These are phyloP conservation scores for Bipolaris sorokiniana DNA, from an alignment of 2,329 filamentous ascomycete genomes.

Conservation along the genomic window DNA sequence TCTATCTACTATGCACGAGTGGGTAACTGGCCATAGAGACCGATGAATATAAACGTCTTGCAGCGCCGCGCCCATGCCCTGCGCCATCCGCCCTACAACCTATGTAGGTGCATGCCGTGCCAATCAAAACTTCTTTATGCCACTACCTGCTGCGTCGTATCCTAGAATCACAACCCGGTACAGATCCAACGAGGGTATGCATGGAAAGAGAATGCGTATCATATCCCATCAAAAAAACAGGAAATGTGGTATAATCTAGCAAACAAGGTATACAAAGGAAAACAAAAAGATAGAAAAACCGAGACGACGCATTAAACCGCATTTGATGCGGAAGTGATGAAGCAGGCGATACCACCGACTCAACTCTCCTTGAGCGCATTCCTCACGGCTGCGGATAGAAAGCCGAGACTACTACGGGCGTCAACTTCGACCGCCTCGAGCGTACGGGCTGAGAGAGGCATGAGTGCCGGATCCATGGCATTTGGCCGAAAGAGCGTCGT, in stretches of 20 bases:
- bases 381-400: slow-evolving; percentile 3
- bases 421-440: slow-evolving; percentile 6
- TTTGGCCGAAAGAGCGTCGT: background rate
- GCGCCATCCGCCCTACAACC: too few species aligned
- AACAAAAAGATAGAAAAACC: background rate
- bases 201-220: background rate
- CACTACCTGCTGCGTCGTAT: background rate
- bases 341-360: background rate
- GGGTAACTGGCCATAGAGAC: background rate
- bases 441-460: slow-evolving; percentile 2
- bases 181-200: background rate
- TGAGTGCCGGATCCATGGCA: background rate
- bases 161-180: background rate
- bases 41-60: background rate
- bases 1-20: background rate
- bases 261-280: background rate
- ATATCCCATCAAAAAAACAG: background rate
- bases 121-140: background rate
- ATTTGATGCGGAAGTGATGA: background rate
- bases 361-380: slow-evolving; percentile 8
- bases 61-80: background rate
- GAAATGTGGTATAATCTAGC: background rate
- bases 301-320: background rate
- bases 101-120: background rate
- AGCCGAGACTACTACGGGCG: slow-evolving; percentile 7